Percentiles rank a stretch among this genome's conserved stretches.
Conservation (phyloP, 495 filamentous ascomycete genomes). For the Hyphodiscus hymeniophilus region DNA sequence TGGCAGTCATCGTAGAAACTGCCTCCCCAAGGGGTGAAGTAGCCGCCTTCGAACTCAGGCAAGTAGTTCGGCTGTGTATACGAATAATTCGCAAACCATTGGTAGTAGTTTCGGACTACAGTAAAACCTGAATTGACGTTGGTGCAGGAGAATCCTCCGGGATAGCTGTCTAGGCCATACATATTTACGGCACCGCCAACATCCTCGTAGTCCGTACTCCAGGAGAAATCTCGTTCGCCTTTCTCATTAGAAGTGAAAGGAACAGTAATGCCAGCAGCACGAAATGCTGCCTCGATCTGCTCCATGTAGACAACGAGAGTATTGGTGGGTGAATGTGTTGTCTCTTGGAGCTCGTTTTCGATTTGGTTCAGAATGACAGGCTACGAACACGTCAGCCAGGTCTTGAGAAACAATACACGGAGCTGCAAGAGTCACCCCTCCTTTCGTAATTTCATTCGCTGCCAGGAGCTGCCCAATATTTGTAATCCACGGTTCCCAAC, state of each 20-base stretch:
- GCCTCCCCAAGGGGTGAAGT: constrained; percentile 45
- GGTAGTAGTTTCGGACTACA: constrained; percentile 43
- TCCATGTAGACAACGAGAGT: constrained; percentile 43
- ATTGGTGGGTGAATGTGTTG: constrained; percentile 27
- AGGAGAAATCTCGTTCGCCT: constrained; percentile 39
- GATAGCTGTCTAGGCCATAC: constrained; percentile 48
- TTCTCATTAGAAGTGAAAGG: constrained; percentile 47
- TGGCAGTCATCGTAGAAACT: constrained; percentile 38
- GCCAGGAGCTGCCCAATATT: constrained; percentile 40
- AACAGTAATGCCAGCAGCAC: constrained; percentile 40
- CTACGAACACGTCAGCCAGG: constrained; percentile 3
- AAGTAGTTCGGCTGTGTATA: constrained; percentile 43
- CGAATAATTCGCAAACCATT: constrained; percentile 50
- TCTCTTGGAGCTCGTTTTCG: constrained; percentile 46
- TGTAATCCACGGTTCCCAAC: constrained; percentile 37
- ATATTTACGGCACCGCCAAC: constrained; percentile 48
- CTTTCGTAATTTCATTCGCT: constrained; percentile 41
- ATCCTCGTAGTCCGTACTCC: constrained; percentile 47
- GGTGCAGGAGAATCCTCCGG: constrained; percentile 44
- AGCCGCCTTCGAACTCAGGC: constrained; percentile 47
- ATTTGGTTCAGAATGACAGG: constrained; percentile 45
- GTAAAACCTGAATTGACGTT: constrained; percentile 41
- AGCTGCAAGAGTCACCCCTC: constrained; percentile 24
- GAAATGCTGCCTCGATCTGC: constrained; percentile 38
- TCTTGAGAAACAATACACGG: background rate